phyloP scores from a whole-genome alignment of 805 yeast genomes.

The Candida koratica region DNA sequence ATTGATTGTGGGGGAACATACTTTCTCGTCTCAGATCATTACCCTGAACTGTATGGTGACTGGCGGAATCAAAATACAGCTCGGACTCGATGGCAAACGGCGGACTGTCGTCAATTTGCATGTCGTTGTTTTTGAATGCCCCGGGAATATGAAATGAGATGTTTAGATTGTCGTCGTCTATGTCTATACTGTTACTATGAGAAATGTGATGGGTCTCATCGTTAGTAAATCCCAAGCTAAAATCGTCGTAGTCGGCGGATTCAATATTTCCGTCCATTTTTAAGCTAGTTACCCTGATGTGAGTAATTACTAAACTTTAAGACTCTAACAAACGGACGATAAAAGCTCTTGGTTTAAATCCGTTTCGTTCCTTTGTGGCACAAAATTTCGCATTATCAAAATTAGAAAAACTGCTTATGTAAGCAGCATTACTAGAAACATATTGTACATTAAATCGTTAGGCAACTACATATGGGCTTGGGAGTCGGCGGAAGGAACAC shows the following conservation, averaged over 20 bases:
- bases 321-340: no score
- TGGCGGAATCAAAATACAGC: constrained; percentile 20
- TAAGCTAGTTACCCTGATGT: no score
- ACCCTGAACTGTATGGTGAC: constrained; percentile 1
- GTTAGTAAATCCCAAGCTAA: neutral
- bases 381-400: no score
- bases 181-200: neutral
- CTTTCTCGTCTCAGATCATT: constrained; percentile 10
- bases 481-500: constrained; percentile 4
- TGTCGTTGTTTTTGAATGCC: constrained; percentile 24
- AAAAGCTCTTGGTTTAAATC: no score
- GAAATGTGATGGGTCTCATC: neutral
- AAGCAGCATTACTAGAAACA: no score
- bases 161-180: constrained; percentile 3
- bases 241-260: constrained; percentile 2
- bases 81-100: constrained; percentile 36
- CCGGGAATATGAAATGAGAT: constrained; percentile 21
- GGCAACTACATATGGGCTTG: no score
- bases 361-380: no score
- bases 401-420: no score
- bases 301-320: no score
- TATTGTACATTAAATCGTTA: no score
- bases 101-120: constrained; percentile 38
- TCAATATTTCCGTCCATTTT: constrained; percentile 4
- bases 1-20: constrained; percentile 15